Percentiles rank a stretch among this genome's conserved stretches.
phyloP scores from a whole-genome alignment of 306 rosid genomes.

The Dicorynia guianensis region DNA sequence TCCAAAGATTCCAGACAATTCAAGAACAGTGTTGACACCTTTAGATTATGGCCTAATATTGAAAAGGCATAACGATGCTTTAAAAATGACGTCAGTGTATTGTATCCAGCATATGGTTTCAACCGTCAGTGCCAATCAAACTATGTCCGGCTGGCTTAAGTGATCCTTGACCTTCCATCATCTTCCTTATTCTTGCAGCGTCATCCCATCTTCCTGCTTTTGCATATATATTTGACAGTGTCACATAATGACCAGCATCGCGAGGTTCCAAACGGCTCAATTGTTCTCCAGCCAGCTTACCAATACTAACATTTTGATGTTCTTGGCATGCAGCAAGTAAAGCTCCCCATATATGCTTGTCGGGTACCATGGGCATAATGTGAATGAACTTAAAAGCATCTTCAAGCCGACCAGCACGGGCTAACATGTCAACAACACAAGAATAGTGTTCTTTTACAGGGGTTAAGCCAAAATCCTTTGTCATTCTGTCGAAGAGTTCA shows the following conservation, averaged over 20 bases:
- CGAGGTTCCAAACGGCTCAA: conserved; percentile 53
- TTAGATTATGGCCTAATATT: not conserved
- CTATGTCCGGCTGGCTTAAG: conserved; percentile 57
- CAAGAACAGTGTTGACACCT: not conserved
- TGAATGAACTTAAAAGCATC: conserved; percentile 55
- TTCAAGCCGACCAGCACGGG: conserved; percentile 53
- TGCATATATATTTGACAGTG: conserved; percentile 58
- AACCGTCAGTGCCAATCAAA: conserved; percentile 49
- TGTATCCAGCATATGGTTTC: not conserved
- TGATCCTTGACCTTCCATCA: conserved; percentile 53
- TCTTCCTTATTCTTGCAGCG: conserved; percentile 45
- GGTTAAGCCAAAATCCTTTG: conserved; percentile 42
- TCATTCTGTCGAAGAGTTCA: conserved; percentile 53
- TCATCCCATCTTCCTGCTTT: conserved; percentile 62
- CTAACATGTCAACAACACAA: conserved; percentile 58
- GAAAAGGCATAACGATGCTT: not conserved
- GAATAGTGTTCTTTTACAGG: conserved; percentile 57
- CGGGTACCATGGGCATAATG: conserved; percentile 47
- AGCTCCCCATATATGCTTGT: conserved; percentile 63
- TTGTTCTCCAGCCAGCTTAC: conserved; percentile 52
- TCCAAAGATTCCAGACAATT: no score
- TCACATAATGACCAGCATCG: conserved; percentile 55
- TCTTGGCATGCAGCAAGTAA: conserved; percentile 58
- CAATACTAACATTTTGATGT: conserved; percentile 53
- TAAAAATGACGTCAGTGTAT: not conserved